These are phyloP conservation scores for Saksenaea vasiformis DNA, from an alignment of 371 early-diverging fungal species.

Conservation along the genomic window DNA sequence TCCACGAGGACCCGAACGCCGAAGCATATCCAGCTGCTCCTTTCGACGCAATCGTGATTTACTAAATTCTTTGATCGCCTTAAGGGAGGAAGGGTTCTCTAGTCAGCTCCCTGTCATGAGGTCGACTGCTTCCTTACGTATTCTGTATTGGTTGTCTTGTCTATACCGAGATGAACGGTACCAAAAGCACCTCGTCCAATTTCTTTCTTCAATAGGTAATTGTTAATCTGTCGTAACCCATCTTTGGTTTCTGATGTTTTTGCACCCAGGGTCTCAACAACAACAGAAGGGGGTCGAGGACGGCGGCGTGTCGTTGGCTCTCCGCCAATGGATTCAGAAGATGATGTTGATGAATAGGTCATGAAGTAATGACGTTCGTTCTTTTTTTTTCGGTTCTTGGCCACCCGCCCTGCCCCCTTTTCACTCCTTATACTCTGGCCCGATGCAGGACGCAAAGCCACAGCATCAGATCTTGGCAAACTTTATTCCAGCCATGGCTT, in stretches of 20 bases:
- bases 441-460: slow-evolving; percentile 3
- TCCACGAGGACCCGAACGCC: slow-evolving; percentile 28
- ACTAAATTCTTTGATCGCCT: slow-evolving; percentile 93
- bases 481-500: slow-evolving; percentile 1
- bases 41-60: slow-evolving; percentile 81
- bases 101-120: background rate
- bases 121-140: slow-evolving; percentile 53
- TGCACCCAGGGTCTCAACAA: slow-evolving; percentile 75
- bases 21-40: slow-evolving; percentile 61
- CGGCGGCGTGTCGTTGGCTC: background rate
- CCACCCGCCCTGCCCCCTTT: background rate
- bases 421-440: background rate
- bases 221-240: slow-evolving; percentile 74
- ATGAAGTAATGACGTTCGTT: background rate
- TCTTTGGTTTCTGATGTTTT: slow-evolving; percentile 66
- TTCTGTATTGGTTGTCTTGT: slow-evolving; percentile 51
- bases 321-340: background rate
- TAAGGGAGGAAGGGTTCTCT: no score
- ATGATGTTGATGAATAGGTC: slow-evolving; percentile 3
- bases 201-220: slow-evolving; percentile 73
- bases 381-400: background rate
- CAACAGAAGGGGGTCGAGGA: slow-evolving; percentile 44
- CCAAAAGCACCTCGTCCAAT: slow-evolving; percentile 93
- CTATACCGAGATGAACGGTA: slow-evolving; percentile 78
- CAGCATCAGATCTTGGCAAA: slow-evolving; percentile 2